Base-by-base conservation (phyloP, 345 rosid species). In the Orychophragmus violaceus region DNA sequence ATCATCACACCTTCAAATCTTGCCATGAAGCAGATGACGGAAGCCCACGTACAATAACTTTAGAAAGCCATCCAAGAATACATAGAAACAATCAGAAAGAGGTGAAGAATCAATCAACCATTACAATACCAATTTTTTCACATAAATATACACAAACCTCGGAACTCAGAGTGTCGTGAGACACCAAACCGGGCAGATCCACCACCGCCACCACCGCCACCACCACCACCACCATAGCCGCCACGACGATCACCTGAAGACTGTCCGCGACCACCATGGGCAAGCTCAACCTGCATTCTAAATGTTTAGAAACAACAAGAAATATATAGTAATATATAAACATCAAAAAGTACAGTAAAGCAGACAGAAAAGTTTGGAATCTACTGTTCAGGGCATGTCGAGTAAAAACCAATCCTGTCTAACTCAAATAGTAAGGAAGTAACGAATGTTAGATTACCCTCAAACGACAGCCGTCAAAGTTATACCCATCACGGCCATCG, bases 11-110 rank as follows among this genome's bases (percentile, higher is more conserved):
- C 96, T 92, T 92, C 80, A 92, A 77, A 83, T 89, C 96, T 79
- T 92, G 98, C 98, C 96, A 92, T 46, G 98, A 92, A 72, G 96
- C 95, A 78, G 98, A 92, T 69, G 95, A 85, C 53, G 96, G 87
- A 10, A 87, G 90, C 13, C 95, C 91, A 64, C 84, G 98, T 12
- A 92, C 95, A 62, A 89, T 82, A 42, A 92, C 98, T 92, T 81
- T 66, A 79, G 3, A 61, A 16, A 72, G 68, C 44, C 59, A 69
- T 22, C 52, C 17, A 30, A 16, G 7, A 29, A 46, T 16, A 33
- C 9, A 33, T 1, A 48, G 24, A 24, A 16, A 48, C 49, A 66
- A 0, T 45, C 35, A 68, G 60, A 62, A 48, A 3, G 11, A 8
- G 5, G 5, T 39, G 10, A 13, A 22, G 12, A 44, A 24, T 18